phyloP scores from a whole-genome alignment of 2,329 filamentous ascomycete genomes.

The Cyanodermella asteris region DNA sequence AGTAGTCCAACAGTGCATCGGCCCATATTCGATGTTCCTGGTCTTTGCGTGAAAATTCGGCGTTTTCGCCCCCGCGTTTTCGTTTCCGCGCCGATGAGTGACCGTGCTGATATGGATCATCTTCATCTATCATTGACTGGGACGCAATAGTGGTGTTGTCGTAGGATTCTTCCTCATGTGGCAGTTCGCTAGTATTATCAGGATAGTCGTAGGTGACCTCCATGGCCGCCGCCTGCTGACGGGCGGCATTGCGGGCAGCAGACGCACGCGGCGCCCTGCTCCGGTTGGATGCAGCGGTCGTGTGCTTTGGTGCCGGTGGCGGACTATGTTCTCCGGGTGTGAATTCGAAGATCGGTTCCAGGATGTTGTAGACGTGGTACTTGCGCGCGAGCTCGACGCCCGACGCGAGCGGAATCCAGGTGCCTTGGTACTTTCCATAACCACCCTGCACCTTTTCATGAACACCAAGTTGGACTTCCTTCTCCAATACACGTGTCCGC shows the following conservation, averaged over 20 bases:
- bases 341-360: slow-evolving; percentile 77
- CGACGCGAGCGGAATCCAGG: slow-evolving; percentile 78
- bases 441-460: slow-evolving; percentile 98
- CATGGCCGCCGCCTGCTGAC: too few species aligned
- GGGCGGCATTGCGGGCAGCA: slow-evolving; percentile 9
- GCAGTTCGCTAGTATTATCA: slow-evolving; percentile 37
- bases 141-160: slow-evolving; percentile 69
- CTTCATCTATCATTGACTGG: slow-evolving; percentile 66
- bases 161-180: slow-evolving; percentile 59
- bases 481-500: slow-evolving; percentile 79
- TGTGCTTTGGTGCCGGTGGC: slow-evolving; percentile 81
- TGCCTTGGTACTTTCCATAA: slow-evolving; percentile 97
- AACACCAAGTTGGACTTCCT: slow-evolving; percentile 86
- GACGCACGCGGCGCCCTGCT: slow-evolving; percentile 54
- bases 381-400: slow-evolving; percentile 65
- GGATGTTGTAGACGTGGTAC: slow-evolving; percentile 66
- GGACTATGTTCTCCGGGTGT: slow-evolving; percentile 67
- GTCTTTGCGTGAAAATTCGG: slow-evolving; percentile 35
- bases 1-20: slow-evolving; percentile 88
- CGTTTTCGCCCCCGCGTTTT: slow-evolving; percentile 47
- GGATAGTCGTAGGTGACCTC: slow-evolving; percentile 35
- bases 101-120: slow-evolving; percentile 41
- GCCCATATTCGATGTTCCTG: slow-evolving; percentile 80
- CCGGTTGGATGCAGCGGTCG: slow-evolving; percentile 46
- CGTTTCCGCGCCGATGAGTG: slow-evolving; percentile 49